Evolutionary conservation across 257 asterid genomes (phyloP).

Genomic region (Cinchona pubescens): DNA sequence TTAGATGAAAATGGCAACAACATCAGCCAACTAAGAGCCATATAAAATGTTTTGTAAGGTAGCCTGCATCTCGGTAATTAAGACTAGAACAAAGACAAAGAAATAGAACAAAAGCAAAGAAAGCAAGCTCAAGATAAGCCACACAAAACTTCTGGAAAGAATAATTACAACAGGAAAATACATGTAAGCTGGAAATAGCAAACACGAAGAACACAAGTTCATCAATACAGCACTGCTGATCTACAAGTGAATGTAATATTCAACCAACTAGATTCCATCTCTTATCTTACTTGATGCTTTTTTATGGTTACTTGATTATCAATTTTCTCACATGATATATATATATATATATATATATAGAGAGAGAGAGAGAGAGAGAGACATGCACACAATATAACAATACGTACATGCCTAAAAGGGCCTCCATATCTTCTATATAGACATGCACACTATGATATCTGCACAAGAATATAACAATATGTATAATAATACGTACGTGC

Average conservation of each 20-base stretch:
- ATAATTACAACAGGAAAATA: constrained; percentile 1
- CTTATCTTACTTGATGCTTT: background rate
- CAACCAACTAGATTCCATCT: background rate
- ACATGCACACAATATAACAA: no score
- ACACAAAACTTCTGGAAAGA: background rate
- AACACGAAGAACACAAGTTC: background rate
- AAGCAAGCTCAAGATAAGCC: background rate
- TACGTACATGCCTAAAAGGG: no score
- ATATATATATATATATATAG: no score
- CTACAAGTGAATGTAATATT: background rate
- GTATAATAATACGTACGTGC: constrained; percentile 64
- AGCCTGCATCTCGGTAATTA: background rate
- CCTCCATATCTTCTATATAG: no score
- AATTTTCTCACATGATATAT: no score
- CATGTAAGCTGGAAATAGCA: background rate
- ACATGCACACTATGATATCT: no score
- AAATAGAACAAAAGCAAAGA: background rate
- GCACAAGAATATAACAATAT: constrained; percentile 34
- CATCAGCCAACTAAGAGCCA: background rate
- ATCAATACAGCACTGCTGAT: background rate
- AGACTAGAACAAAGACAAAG: background rate
- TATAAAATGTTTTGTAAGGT: background rate
- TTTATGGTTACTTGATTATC: background rate
- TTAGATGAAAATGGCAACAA: background rate
- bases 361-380: no score